Base-by-base conservation (phyloP, 148 eudicot species). In the Hydrangea macrophylla region DNA sequence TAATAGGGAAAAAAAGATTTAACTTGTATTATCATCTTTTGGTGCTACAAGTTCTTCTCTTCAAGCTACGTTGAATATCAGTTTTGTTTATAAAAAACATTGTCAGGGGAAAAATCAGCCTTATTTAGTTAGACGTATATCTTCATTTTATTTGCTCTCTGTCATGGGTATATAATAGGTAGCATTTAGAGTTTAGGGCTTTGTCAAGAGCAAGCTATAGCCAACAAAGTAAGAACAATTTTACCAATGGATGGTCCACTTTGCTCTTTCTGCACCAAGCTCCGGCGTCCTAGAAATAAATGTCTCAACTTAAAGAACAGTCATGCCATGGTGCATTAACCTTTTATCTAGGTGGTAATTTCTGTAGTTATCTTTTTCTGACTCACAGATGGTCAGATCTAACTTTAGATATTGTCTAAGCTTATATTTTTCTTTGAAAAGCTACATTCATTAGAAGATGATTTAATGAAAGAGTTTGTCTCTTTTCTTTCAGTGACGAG, bases 401-500 rank as follows among this genome's bases (percentile, higher is more conserved):
- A 42, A 42, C 15, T 42, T 42, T 42, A 42, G 11, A 42, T 42
- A 42, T 42, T 9, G 11, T 42, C 50, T 42, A 13, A 42, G 50
- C 2, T 42, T 42, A 42, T 42, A 3, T 42, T 11, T 42, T 42
- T 42, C n/a, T n/a, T n/a, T n/a, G n/a, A n/a, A n/a, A n/a, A n/a
- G n/a, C 6, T 48, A 18, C n/a, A 48, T 48, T 22, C 48, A 42
- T 42, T n/a, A 17, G n/a, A 48, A 15, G 20, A 48, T 48, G 23
- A 15, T 1, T 6, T 48, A 15, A 3, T 48, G 20, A 48, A 48
- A 18, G 5, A 18, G 0, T 68, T 42, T 42, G 7, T 26, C 5
- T 31, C 9, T 75, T 42, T n/a, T 54, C n/a, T 45, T 69, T 62
- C 58, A 89, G 95, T 61, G 81, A 82, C 56, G 95, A 89, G 74